Conservation (phyloP, 2,329 filamentous ascomycete genomes). For the Hirsutella thompsonii region DNA sequence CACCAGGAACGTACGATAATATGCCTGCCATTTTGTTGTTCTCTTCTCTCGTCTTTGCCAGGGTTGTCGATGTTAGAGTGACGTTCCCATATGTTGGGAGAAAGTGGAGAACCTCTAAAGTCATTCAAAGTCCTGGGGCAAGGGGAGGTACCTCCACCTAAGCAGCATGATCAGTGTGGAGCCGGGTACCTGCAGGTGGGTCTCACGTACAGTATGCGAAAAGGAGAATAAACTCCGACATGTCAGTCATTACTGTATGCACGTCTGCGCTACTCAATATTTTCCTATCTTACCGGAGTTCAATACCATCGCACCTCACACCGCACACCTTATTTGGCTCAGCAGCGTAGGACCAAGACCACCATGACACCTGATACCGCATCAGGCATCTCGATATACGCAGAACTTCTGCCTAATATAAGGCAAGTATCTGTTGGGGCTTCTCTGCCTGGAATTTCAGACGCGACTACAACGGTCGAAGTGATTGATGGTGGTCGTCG, state of each 20-base stretch:
- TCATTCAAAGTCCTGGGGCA: too few relatives aligned
- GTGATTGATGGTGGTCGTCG: slow-evolving; percentile 30
- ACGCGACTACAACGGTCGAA: slow-evolving; percentile 27
- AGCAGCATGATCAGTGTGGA: too few relatives aligned
- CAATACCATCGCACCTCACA: too few relatives aligned
- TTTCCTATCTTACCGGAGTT: too few relatives aligned
- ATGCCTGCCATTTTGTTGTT: slow-evolving; percentile 17
- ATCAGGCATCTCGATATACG: slow-evolving; percentile 35
- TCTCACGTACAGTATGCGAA: too few relatives aligned
- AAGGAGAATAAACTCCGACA: too few relatives aligned
- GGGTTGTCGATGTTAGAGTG: not conserved
- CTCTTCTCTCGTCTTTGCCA: not conserved
- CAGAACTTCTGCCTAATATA: slow-evolving; percentile 53
- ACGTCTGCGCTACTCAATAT: too few relatives aligned
- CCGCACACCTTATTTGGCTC: too few relatives aligned
- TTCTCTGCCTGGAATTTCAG: slow-evolving; percentile 30
- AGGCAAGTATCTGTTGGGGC: slow-evolving; percentile 48
- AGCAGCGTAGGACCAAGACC: not conserved
- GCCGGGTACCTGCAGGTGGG: too few relatives aligned
- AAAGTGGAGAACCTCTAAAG: not conserved
- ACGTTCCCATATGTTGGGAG: slow-evolving; percentile 1
- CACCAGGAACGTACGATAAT: slow-evolving; percentile 19
- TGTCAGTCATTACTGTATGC: too few relatives aligned
- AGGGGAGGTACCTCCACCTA: too few relatives aligned
- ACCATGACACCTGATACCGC: slow-evolving; percentile 7